These are phyloP conservation scores for Heterobasidion occidentale DNA, from an alignment of 1,284 basidiomycete species.

Conservation along the genomic window DNA sequence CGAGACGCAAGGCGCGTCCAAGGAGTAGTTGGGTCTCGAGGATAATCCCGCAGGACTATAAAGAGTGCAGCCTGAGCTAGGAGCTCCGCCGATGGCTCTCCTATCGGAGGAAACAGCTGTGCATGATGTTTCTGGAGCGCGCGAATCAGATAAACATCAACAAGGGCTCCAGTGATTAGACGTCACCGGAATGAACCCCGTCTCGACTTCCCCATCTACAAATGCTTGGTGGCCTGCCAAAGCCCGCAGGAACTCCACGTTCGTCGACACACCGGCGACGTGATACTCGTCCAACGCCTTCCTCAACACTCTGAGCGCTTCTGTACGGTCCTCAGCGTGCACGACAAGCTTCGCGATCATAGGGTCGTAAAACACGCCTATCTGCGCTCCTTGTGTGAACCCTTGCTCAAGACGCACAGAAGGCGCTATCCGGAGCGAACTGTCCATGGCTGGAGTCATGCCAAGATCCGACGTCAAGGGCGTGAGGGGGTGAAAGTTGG, in stretches of 20 bases:
- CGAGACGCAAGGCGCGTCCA: slow-evolving; percentile 67
- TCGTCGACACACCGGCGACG: slow-evolving; percentile 87
- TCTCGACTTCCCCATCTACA: slow-evolving; percentile 80
- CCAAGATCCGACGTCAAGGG: slow-evolving; percentile 15
- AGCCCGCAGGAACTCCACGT: slow-evolving; percentile 80
- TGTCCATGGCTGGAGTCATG: slow-evolving; percentile 17
- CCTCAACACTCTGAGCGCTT: slow-evolving; percentile 75
- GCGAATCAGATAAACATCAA: slow-evolving; percentile 1
- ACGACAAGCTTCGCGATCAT: slow-evolving; percentile 95
- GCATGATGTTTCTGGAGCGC: slow-evolving; percentile 63
- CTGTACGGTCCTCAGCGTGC: slow-evolving; percentile 79
- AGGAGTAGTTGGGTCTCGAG: slow-evolving; percentile 33
- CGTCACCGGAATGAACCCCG: slow-evolving; percentile 82
- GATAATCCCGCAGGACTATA: slow-evolving; percentile 59
- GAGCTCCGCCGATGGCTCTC: slow-evolving; percentile 49
- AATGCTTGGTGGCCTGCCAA: slow-evolving; percentile 78
- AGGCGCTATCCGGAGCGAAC: slow-evolving; percentile 38
- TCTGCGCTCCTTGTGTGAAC: slow-evolving; percentile 79
- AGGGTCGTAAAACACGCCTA: slow-evolving; percentile 91
- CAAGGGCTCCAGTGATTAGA: neutral
- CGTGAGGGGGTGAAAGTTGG: slow-evolving; percentile 24
- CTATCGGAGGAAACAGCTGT: slow-evolving; percentile 63
- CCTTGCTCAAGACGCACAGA: slow-evolving; percentile 89
- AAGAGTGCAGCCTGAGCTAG: slow-evolving; percentile 77
- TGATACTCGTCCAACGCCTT: slow-evolving; percentile 83